These are phyloP conservation scores for Stagonosporopsis cucurbitacearum DNA, from an alignment of 2,329 filamentous ascomycete genomes.

Conservation along the genomic window DNA sequence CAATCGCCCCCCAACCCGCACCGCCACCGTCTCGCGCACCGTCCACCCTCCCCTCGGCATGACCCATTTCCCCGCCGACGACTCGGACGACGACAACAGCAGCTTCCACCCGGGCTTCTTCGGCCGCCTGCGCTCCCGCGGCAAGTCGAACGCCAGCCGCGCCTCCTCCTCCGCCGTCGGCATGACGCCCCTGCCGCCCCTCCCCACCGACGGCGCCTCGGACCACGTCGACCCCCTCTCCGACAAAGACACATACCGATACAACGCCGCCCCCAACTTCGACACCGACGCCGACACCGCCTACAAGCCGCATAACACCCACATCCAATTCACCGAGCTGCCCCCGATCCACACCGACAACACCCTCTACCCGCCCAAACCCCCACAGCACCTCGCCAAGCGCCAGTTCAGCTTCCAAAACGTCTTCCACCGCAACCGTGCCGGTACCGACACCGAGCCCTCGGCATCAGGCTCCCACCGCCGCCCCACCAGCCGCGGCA, in stretches of 20 bases:
- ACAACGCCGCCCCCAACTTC: too few relatives aligned
- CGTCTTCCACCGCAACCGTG: slow-evolving; percentile 67
- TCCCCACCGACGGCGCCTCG: slow-evolving; percentile 31
- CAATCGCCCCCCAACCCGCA: slow-evolving; percentile 42
- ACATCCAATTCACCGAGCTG: slow-evolving; percentile 55
- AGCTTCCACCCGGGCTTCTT: slow-evolving; percentile 59
- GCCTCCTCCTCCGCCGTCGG: slow-evolving; percentile 23
- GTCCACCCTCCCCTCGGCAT: slow-evolving; percentile 83
- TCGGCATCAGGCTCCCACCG: slow-evolving; percentile 13
- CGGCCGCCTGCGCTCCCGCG: slow-evolving; percentile 42
- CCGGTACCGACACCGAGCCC: slow-evolving; percentile 35
- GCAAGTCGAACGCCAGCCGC: slow-evolving; percentile 43
- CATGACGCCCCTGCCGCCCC: slow-evolving; percentile 32
- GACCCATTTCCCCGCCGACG: slow-evolving; percentile 78
- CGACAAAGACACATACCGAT: slow-evolving; percentile 58
- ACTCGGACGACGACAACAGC: slow-evolving; percentile 50
- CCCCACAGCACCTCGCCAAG: slow-evolving; percentile 65
- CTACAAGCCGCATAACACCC: slow-evolving; percentile 49
- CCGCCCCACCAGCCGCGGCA: slow-evolving; percentile 37
- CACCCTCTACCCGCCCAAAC: slow-evolving; percentile 59
- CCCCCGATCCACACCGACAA: slow-evolving; percentile 45
- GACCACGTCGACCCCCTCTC: slow-evolving; percentile 28
- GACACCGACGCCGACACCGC: slow-evolving; percentile 56
- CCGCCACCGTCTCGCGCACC: slow-evolving; percentile 55
- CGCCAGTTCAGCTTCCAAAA: slow-evolving; percentile 94